Conservation (phyloP, 192 early-diverging fungal genomes). For the Coemansia interrupta region DNA sequence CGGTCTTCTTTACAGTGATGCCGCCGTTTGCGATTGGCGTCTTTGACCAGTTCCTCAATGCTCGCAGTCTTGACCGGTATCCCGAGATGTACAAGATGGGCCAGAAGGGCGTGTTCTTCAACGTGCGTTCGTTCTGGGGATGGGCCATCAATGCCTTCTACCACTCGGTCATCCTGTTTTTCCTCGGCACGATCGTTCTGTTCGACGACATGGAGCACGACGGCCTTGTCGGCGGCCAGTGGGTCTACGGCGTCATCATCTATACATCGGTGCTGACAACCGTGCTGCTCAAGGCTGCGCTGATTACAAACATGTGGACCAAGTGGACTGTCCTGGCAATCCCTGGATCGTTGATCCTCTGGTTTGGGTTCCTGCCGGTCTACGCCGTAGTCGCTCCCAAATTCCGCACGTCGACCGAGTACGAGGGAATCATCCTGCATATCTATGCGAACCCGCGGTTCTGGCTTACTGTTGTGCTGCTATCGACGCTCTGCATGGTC, state of each 20-base stretch:
- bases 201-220: constrained; percentile 61
- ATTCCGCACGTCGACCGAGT: constrained; percentile 65
- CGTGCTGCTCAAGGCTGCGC: constrained; percentile 85
- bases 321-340: constrained; percentile 91
- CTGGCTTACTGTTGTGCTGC: constrained; percentile 81
- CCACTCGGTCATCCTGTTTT: constrained; percentile 86
- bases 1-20: constrained; percentile 90
- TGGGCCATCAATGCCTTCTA: constrained; percentile 90
- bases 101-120: constrained; percentile 65
- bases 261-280: constrained; percentile 87
- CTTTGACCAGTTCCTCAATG: constrained; percentile 94
- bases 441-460: constrained; percentile 69
- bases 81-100: constrained; percentile 95
- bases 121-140: constrained; percentile 84
- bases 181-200: constrained; percentile 63
- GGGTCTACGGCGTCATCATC: constrained; percentile 85
- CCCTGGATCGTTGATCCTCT: constrained; percentile 83
- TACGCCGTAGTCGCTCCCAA: constrained; percentile 75
- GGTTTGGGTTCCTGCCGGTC: constrained; percentile 83
- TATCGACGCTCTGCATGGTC: constrained; percentile 81
- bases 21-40: constrained; percentile 94
- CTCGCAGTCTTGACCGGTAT: constrained; percentile 92
- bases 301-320: constrained; percentile 89
- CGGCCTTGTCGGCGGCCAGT: constrained; percentile 77
- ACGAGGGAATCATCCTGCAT: constrained; percentile 65